phyloP scores from a whole-genome alignment of 2,329 filamentous ascomycete genomes.

The Sporothrix protearum region DNA sequence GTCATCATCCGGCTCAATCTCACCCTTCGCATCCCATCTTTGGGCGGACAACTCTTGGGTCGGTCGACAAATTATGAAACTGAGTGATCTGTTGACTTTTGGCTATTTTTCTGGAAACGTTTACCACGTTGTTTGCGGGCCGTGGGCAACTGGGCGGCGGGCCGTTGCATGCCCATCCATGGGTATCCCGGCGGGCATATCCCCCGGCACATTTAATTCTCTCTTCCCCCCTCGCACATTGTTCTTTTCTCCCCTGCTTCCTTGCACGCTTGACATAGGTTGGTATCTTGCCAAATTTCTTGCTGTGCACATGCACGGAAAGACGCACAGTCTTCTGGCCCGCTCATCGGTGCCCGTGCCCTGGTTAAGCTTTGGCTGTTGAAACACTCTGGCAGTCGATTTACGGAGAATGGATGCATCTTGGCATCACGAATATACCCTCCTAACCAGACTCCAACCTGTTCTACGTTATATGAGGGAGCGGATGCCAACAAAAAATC shows the following conservation, averaged over 20 bases:
- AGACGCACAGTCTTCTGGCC: not conserved
- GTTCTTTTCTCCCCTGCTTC: not conserved
- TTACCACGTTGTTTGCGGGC: not conserved
- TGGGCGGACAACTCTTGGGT: not conserved
- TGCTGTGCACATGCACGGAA: not conserved
- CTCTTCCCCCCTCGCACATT: not conserved
- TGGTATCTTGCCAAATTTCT: not conserved
- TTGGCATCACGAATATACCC: constrained; percentile 18
- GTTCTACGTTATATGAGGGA: not conserved
- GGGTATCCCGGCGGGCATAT: constrained; percentile 5
- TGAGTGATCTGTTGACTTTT: not conserved
- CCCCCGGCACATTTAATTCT: not conserved
- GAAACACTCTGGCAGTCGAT: constrained; percentile 15
- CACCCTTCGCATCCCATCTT: not conserved
- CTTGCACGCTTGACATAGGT: not conserved
- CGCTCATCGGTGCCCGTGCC: constrained; percentile 16
- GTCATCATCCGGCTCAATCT: not conserved
- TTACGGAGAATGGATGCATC: not conserved
- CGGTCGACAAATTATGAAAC: constrained; percentile 16
- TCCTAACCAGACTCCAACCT: not conserved
- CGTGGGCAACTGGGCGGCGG: not conserved
- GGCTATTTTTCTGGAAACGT: not conserved
- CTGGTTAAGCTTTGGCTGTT: constrained; percentile 21
- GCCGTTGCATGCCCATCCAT: not conserved
- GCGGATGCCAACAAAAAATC: not conserved